Base-by-base conservation (phyloP, 2,329 filamentous ascomycete genomes). In the Verticillium alfalfae region DNA sequence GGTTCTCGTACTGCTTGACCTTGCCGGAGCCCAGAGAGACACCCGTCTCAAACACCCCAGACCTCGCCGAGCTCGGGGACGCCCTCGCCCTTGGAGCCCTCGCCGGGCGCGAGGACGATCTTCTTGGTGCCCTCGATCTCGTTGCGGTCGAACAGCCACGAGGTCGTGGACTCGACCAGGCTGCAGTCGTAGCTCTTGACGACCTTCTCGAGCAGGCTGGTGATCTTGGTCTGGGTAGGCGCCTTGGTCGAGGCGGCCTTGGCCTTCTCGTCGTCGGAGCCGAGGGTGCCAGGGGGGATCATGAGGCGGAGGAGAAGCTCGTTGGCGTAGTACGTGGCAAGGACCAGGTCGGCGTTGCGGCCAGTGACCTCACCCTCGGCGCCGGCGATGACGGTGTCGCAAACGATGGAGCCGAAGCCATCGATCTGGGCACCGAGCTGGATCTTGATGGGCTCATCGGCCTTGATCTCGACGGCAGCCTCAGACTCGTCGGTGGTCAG, bases 381-480 rank as follows among this genome's bases (percentile, higher is more conserved):
- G 57, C 83, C 82, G 59, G 96, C 89, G 63, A 97, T 77, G 68
- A 98, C 84, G 63, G 92, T 96, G 78, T 97, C 91, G 80, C 95
- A 97, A 70, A 97, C 91, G 74, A 99, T 97, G 68, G 94, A 91
- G 70, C 92, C 93, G 73, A 98, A 96, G 60, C 95, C 95, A 79
- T 98, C 92, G 66, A 99, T 97, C 81, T 99, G 95, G 59, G 95
- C 95, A 72, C 95, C 95, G n/a, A 99, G 87, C 81, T 99, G 95
- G 75, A 99, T 95, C 87, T 99, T 99, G 79, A 97, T 85, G 65
- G 91, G 80, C 81, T 99, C 95, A 65, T 88, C 90, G 59, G 89
- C 84, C 81, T 97, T 91, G 70, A 99, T 84, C 71, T 88, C 87
- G 57, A 85, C 83, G 62, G 84, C 85, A 65, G 94, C 92, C 82